These are phyloP conservation scores for Pseudogymnoascus pannorum DNA, from an alignment of 2,329 filamentous ascomycete genomes.

Conservation along the genomic window DNA sequence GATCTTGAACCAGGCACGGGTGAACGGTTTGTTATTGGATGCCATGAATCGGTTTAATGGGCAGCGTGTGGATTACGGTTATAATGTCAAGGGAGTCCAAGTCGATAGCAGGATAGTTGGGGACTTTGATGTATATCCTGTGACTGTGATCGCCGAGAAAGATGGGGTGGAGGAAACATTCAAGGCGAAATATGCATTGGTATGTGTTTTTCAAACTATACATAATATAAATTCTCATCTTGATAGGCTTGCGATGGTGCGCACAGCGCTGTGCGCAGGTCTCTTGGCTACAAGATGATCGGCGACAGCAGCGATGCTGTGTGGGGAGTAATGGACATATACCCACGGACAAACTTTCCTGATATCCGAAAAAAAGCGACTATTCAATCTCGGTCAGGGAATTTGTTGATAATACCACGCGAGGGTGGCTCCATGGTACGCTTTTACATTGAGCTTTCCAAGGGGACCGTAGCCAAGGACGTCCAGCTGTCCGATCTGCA, in stretches of 20 bases:
- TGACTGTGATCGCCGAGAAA: constrained; percentile 35
- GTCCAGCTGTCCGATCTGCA: constrained; percentile 50
- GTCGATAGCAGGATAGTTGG: constrained; percentile 34
- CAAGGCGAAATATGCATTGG: constrained; percentile 44
- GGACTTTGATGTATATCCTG: not conserved
- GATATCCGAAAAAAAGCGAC: constrained; percentile 52
- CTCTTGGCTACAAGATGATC: constrained; percentile 48
- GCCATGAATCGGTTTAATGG: constrained; percentile 38
- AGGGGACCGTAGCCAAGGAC: constrained; percentile 44
- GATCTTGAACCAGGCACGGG: constrained; percentile 48
- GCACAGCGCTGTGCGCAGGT: constrained; percentile 41
- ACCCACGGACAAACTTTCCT: constrained; percentile 46
- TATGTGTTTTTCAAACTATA: constrained; percentile 27
- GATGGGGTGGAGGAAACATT: constrained; percentile 35
- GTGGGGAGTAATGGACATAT: constrained; percentile 51
- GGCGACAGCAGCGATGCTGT: constrained; percentile 50
- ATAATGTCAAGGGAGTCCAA: constrained; percentile 28
- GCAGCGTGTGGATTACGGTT: constrained; percentile 45
- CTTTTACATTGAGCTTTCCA: constrained; percentile 53
- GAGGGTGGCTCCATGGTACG: constrained; percentile 49
- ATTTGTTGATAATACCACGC: constrained; percentile 54
- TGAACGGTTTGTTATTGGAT: constrained; percentile 47
- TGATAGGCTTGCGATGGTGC: constrained; percentile 36
- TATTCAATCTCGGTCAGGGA: constrained; percentile 47
- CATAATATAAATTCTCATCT: constrained; percentile 20